A percentile compares a stretch with the other conserved stretches of the same genome.
These are phyloP conservation scores for Helotiales sp. DNA, from an alignment of 2,329 filamentous ascomycete species.

Conservation along the genomic window DNA sequence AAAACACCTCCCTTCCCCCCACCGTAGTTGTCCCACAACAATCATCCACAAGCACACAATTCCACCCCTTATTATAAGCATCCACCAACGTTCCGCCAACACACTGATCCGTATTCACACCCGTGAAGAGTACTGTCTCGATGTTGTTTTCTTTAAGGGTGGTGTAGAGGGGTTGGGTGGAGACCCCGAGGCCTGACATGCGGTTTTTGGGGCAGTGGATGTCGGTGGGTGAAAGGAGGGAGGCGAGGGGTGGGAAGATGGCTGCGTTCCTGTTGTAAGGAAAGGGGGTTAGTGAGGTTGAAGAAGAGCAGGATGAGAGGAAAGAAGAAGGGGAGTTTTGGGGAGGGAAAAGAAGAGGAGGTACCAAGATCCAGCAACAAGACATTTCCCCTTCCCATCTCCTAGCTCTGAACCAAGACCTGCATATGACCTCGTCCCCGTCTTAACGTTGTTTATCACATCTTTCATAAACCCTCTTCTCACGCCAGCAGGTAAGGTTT, in stretches of 20 bases:
- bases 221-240: conserved; percentile 43
- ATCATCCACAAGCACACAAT: conserved; percentile 56
- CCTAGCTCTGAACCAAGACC: conserved; percentile 51
- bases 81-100: conserved; percentile 57
- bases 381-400: conserved; percentile 41
- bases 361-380: conserved; percentile 57
- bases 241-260: conserved; percentile 48
- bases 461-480: conserved; percentile 48
- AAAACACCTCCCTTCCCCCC: conserved; percentile 37
- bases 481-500: conserved; percentile 49
- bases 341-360: conserved; percentile 50
- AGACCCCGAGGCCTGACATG: conserved; percentile 56
- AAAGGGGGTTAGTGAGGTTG: no score
- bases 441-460: conserved; percentile 30
- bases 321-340: conserved; percentile 39
- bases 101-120: conserved; percentile 63
- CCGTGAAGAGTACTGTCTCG: conserved; percentile 54
- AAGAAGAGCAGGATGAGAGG: no score
- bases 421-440: conserved; percentile 19
- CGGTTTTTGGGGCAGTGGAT: conserved; percentile 56
- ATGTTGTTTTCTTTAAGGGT: conserved; percentile 41
- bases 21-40: conserved; percentile 51
- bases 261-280: no score
- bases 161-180: conserved; percentile 42
- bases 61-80: conserved; percentile 55